phyloP scores from a whole-genome alignment of 805 yeast genomes.

The Saturnispora quitensis region DNA sequence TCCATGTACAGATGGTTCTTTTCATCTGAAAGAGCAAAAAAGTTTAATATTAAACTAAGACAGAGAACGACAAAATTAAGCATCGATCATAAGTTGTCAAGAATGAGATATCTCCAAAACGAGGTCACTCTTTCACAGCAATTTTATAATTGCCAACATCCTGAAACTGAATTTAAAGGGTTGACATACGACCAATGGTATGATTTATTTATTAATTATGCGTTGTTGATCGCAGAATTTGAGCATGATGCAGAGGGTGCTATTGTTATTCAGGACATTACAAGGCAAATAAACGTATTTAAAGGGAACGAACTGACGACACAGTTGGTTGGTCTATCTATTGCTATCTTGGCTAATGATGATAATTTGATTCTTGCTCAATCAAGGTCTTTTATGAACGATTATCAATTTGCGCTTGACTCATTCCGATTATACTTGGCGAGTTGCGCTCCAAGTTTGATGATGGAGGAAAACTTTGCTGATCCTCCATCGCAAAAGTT shows the following conservation, averaged over 20 bases:
- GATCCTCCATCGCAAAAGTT: constrained; percentile 84
- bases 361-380: constrained; percentile 44
- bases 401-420: constrained; percentile 68
- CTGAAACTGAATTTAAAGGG: constrained; percentile 62
- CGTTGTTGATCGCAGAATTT: constrained; percentile 54
- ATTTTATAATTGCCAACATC: constrained; percentile 26
- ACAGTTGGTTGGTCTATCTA: constrained; percentile 58
- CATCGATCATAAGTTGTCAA: constrained; percentile 62
- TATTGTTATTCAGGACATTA: constrained; percentile 58
- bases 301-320: constrained; percentile 50
- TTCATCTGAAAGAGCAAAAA: constrained; percentile 62
- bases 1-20: constrained; percentile 70
- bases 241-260: constrained; percentile 54
- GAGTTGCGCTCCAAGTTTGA: constrained; percentile 27
- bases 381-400: constrained; percentile 54
- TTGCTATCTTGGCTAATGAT: constrained; percentile 39
- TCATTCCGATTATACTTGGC: constrained; percentile 58
- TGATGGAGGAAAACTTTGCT: constrained; percentile 35
- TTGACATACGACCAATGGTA: constrained; percentile 77
- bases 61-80: constrained; percentile 53
- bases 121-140: constrained; percentile 33
- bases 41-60: constrained; percentile 60
- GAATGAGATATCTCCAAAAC: constrained; percentile 57
- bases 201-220: constrained; percentile 68
- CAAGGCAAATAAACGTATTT: constrained; percentile 73